Conservation (phyloP, 163 green algal species). For the Scenedesmus sp. region DNA sequence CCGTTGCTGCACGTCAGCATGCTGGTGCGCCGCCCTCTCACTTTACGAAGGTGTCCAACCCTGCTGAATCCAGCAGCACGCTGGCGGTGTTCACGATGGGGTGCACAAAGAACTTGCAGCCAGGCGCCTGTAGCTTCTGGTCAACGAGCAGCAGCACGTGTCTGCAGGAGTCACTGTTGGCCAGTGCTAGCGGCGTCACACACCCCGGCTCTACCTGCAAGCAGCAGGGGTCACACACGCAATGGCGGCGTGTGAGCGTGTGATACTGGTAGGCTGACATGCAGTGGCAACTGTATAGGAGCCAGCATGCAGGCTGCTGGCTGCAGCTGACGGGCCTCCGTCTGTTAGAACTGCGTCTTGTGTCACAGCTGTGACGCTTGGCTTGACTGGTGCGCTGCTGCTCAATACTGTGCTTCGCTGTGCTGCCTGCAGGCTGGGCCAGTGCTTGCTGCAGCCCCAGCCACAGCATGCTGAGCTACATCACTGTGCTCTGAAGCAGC, state of each 20-base stretch:
- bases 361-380: too few relatives aligned
- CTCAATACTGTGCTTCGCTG: too few relatives aligned
- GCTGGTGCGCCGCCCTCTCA: slow-evolving; percentile 27
- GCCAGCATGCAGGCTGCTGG: background rate
- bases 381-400: too few relatives aligned
- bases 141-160: slow-evolving; percentile 66
- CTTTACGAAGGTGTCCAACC: slow-evolving; percentile 70
- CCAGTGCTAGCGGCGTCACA: slow-evolving; percentile 65
- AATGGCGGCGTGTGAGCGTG: background rate
- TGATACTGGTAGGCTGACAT: background rate
- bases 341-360: too few relatives aligned
- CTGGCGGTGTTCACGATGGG: slow-evolving; percentile 71
- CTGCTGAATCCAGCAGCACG: slow-evolving; percentile 57
- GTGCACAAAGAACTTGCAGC: slow-evolving; percentile 70
- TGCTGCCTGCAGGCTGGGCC: too few relatives aligned
- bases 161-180: slow-evolving; percentile 38
- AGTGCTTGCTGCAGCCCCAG: too few relatives aligned
- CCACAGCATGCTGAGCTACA: too few relatives aligned
- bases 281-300: background rate
- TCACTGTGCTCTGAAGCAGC: too few relatives aligned
- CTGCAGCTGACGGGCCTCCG: background rate
- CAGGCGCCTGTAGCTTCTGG: slow-evolving; percentile 37
- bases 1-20: background rate
- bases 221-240: background rate
- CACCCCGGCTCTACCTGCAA: slow-evolving; percentile 58